Base-by-base conservation (phyloP, 768 basidiomycete genomes). In the Termitomyces titanicus region DNA sequence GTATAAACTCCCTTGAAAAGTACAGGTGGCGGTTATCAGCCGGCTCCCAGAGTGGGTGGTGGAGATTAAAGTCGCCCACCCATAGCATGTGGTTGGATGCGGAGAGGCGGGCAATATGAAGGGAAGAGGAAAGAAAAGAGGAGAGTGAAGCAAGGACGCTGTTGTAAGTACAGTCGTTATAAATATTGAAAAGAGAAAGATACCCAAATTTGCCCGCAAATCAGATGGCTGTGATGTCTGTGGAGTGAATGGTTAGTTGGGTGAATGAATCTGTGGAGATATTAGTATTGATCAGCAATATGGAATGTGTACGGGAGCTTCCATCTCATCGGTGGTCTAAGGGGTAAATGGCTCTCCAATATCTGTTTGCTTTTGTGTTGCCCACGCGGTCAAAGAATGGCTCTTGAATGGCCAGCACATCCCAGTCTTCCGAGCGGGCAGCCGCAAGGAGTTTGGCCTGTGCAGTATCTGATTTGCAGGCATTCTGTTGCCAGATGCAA, bases 341-440 rank as follows among this genome's bases (percentile, higher is more conserved):
- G 4, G 56, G 54, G 54, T 58, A 61, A 11, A 42, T 1, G 10
- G 53, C 54, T 1, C 8, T 4, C 60, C 54, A 61, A 31, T 34
- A 53, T 7, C 34, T 45, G 1, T 40, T 50, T 0, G 60, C 60
- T 0, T 44, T 49, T 0, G 69, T 64, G 44, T 64, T 60, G 0
- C 54, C 38, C 0, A 66, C 34, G 2, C 2, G 15, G 53, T 72
- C 61, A 1, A 73, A 51, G 44, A 56, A 61, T 0, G 71, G 72
- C 62, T 74, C 72, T 54, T 74, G 72, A 0, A 72, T 17, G 0
- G 59, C 54, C 0, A 72, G 25, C 0, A 74, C 53, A 53, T 73
- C 66, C 54, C 60, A 68, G 10, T 65, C 40, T 3, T 44, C 39
- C 1, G 46, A 54, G 11, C 65, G 65, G 0, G 65, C 59, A 0